Percentiles rank a stretch among this genome's conserved stretches.
phyloP scores from a whole-genome alignment of 805 yeast genomes.

The Candida dendrica region DNA sequence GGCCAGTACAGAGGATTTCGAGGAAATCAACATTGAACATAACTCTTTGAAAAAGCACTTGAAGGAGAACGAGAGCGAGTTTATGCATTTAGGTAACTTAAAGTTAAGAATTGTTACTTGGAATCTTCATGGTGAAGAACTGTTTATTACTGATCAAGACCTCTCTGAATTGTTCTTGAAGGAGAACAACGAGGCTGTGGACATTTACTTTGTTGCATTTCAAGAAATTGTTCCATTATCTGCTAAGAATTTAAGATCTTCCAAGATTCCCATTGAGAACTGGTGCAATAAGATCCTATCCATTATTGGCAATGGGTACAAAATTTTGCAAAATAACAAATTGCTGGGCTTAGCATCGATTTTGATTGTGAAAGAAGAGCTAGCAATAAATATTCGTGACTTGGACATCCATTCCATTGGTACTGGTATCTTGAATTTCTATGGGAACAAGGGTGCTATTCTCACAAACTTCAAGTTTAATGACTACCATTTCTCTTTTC shows the following conservation, averaged over 20 bases:
- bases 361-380: conserved; percentile 27
- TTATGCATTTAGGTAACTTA: conserved; percentile 12
- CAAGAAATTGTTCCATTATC: conserved; percentile 46
- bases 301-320: conserved; percentile 19
- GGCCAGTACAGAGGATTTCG: background rate
- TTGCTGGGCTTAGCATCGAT: conserved; percentile 46
- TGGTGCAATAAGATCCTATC: conserved; percentile 25
- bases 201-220: conserved; percentile 35
- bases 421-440: conserved; percentile 46
- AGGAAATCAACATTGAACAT: background rate
- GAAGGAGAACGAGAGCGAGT: conserved; percentile 7
- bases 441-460: conserved; percentile 62
- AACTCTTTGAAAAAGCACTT: conserved; percentile 10
- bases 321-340: conserved; percentile 36
- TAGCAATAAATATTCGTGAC: conserved; percentile 31
- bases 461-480: conserved; percentile 31
- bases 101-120: conserved; percentile 28
- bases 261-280: conserved; percentile 23
- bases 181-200: conserved; percentile 11
- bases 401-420: conserved; percentile 40
- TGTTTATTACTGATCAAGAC: conserved; percentile 11
- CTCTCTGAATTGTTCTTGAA: conserved; percentile 9
- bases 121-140: conserved; percentile 29
- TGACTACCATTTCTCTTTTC: conserved; percentile 26
- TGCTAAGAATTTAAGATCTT: conserved; percentile 29